Base-by-base conservation (phyloP, 2,329 filamentous ascomycete species). In the Cladophialophora chaetospira region DNA sequence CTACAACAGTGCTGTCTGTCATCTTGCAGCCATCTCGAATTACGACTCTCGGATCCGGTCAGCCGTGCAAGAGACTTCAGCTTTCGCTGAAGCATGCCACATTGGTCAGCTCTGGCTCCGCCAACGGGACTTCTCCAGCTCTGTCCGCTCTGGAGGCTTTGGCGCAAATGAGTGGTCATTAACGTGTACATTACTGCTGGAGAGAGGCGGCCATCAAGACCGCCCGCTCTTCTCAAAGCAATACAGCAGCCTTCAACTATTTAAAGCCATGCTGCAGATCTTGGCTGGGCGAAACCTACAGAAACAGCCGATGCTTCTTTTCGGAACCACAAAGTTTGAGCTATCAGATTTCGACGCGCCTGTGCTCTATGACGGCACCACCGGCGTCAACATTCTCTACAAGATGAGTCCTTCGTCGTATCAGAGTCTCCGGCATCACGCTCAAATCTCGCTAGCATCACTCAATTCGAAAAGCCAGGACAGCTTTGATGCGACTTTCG, bases 331-430 rank as follows among this genome's bases (percentile, higher is more conserved):
- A 68, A 23, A 68, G 75, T 15, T 36, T 65, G 68, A 51, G 44
- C 70, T 49, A 58, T 58, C 72, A 60, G 73, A 63, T 73, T 60
- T 75, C 79, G 71, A 71, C 53, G 74, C 78, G 0, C 92, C 94
- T 1, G 80, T 92, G 26, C 77, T 97, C 46, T 96, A 89, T 68
- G 93, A 97, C 69, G 83, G 85, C 0, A 77, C 78, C 21, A 82
- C 88, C 61, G 83, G 85, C 26, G 77, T 95, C 53, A 99, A 99
- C 65, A 68, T 97, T 17, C 76, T 96, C 4, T 97, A 87, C 76
- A 97, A 96, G 72, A 96, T 97, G 88, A 88, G 85, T 0, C 74
- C 84, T 11, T 96, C 88, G 87, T 94, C 92, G 6, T 95, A 92
- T 64, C 76, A 76, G 21, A 72, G 87, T 49, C 78, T 99, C 40